Percentiles rank a stretch among this genome's conserved stretches.
phyloP scores from a whole-genome alignment of 2,329 filamentous ascomycete species.

The Delphinella strobiligena region DNA sequence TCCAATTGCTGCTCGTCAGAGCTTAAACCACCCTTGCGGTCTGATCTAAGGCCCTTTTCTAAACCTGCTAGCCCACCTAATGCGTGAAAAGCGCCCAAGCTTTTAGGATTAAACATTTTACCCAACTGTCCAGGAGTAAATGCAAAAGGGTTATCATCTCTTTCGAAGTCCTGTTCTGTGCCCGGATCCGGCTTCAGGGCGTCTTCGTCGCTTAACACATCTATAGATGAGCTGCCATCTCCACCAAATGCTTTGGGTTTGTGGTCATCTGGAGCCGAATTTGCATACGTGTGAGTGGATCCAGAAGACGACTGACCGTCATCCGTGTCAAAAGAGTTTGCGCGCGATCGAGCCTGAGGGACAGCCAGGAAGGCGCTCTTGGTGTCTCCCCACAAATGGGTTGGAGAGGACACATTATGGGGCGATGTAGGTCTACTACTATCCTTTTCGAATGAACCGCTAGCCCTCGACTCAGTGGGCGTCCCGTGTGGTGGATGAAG shows the following conservation, averaged over 20 bases:
- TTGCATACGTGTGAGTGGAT: constrained; percentile 50
- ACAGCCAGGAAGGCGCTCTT: constrained; percentile 50
- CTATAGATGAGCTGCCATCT: constrained; percentile 29
- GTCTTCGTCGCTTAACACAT: constrained; percentile 51
- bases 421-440: constrained; percentile 52
- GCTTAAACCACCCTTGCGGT: constrained; percentile 54
- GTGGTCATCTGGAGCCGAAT: constrained; percentile 18
- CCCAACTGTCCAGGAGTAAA: constrained; percentile 71
- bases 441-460: constrained; percentile 52
- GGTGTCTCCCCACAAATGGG: constrained; percentile 36
- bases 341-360: constrained; percentile 49
- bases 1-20: constrained; percentile 55
- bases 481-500: constrained; percentile 17
- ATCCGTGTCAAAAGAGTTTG: constrained; percentile 55
- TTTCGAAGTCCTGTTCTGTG: constrained; percentile 61
- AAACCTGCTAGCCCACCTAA: constrained; percentile 61
- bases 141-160: constrained; percentile 72
- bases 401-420: constrained; percentile 55
- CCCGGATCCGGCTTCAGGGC: constrained; percentile 66
- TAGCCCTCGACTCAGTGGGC: constrained; percentile 38
- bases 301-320: constrained; percentile 34
- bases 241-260: constrained; percentile 16
- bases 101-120: constrained; percentile 74
- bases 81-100: constrained; percentile 59
- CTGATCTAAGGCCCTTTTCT: constrained; percentile 59